Evolutionary conservation across 2,329 filamentous ascomycete genomes (phyloP).

Genomic region (Beauveria sp.): DNA sequence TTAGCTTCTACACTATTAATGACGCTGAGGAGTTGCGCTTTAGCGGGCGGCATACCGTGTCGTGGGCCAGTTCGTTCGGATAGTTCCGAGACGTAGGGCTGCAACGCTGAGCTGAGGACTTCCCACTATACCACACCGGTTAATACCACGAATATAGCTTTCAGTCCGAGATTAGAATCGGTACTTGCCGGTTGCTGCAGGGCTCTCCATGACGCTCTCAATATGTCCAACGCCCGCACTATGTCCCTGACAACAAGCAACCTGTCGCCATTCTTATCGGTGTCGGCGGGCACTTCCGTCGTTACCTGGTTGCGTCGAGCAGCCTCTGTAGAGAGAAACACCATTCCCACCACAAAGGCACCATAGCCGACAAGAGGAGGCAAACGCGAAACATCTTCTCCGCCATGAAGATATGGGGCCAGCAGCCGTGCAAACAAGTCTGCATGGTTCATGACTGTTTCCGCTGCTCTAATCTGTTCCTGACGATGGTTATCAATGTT

Average conservation of each 20-base stretch:
- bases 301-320: not conserved
- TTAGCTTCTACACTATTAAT: not conserved
- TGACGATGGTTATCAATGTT: not conserved
- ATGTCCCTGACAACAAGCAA: not conserved
- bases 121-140: not conserved
- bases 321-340: not conserved
- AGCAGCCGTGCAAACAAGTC: not conserved
- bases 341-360: conserved; percentile 1
- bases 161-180: too few species aligned
- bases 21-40: not conserved
- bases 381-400: not conserved
- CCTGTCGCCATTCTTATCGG: not conserved
- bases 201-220: not conserved
- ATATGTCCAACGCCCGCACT: not conserved
- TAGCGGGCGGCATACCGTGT: not conserved
- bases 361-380: conserved; percentile 2
- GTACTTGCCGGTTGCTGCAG: conserved; percentile 5
- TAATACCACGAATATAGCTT: not conserved
- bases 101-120: not conserved
- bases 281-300: not conserved
- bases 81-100: not conserved
- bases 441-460: not conserved
- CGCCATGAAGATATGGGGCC: not conserved
- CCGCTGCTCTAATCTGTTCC: not conserved
- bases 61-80: not conserved